Evolutionary conservation across 1,284 basidiomycete species (phyloP).

Genomic region (Ceratobasidium sp.): DNA sequence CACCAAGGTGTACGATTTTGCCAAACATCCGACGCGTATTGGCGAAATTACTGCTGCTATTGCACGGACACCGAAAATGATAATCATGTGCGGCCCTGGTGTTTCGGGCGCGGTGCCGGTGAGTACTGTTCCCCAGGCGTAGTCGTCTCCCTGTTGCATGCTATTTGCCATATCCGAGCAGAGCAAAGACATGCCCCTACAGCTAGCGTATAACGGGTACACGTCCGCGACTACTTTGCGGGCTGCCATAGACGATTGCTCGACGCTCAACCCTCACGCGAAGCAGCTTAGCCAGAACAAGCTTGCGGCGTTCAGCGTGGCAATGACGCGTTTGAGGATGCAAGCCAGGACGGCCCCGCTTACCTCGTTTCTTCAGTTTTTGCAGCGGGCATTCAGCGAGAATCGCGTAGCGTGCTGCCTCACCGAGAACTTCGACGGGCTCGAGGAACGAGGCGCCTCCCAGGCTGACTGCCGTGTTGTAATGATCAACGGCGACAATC

Average conservation of each 20-base stretch:
- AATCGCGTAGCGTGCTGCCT: not conserved
- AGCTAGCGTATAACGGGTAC: no score
- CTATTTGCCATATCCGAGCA: no score
- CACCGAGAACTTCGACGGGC: not conserved
- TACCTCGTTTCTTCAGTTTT: constrained; percentile 1
- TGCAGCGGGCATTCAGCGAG: not conserved
- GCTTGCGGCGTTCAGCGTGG: constrained; percentile 7
- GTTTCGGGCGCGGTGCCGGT: not conserved
- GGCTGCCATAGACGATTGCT: not conserved
- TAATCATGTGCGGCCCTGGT: constrained; percentile 8
- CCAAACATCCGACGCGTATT: no score
- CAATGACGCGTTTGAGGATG: not conserved
- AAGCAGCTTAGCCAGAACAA: constrained; percentile 15
- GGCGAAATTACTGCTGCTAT: not conserved
- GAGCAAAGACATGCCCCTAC: not conserved
- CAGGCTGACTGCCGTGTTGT: not conserved
- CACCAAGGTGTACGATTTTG: no score
- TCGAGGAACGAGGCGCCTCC: not conserved
- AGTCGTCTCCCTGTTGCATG: not conserved
- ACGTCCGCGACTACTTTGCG: not conserved
- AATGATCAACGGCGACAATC: constrained; percentile 2
- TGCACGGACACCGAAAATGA: not conserved
- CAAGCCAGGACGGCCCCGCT: constrained; percentile 1
- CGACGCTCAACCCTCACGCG: not conserved
- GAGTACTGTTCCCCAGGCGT: not conserved